phyloP scores from a whole-genome alignment of 257 asterid genomes.

The Echium plantagineum region DNA sequence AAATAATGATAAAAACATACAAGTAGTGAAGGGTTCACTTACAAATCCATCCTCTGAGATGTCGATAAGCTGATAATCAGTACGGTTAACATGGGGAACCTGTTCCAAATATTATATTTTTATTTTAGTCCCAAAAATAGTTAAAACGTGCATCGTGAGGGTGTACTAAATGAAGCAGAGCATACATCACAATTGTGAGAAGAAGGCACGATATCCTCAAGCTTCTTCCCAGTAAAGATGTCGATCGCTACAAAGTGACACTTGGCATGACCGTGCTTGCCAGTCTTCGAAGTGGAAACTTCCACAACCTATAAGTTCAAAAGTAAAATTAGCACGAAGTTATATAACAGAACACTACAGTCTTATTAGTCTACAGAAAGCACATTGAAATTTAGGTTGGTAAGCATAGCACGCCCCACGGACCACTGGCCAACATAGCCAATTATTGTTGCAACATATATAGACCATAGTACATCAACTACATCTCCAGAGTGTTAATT shows the following conservation, averaged over 20 bases:
- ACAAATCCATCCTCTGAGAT: not conserved
- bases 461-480: no score
- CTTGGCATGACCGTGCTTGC: conserved; percentile 72
- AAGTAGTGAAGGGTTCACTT: not conserved
- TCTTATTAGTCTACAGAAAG: no score
- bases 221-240: conserved; percentile 63
- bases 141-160: not conserved
- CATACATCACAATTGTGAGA: conserved; percentile 26
- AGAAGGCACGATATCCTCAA: conserved; percentile 72
- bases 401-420: no score
- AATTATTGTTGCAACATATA: no score
- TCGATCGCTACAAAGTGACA: conserved; percentile 70
- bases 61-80: not conserved
- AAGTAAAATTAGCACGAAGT: not conserved
- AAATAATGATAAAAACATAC: not conserved
- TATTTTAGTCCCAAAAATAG: no score
- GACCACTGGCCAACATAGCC: no score
- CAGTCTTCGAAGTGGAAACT: conserved; percentile 74
- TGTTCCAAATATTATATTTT: not conserved
- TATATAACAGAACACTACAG: no score
- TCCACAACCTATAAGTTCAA: conserved; percentile 45
- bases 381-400: no score
- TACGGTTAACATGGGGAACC: not conserved
- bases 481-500: no score
- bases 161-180: not conserved